Conservation (phyloP, 148 eudicot species). For the Dysphania ambrosioides region DNA sequence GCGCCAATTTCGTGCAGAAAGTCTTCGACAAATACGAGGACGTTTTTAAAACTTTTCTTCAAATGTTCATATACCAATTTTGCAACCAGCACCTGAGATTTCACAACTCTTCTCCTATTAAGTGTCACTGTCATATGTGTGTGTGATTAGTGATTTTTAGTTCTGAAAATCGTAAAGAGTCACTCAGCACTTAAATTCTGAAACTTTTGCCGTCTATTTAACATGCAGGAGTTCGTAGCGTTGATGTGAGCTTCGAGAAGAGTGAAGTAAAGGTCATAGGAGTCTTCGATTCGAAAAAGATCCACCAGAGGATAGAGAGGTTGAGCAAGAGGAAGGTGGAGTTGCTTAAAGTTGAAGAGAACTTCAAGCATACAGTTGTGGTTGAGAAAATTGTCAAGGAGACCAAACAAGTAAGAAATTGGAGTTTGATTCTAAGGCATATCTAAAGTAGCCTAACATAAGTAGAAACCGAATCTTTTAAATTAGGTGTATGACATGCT, state of each 20-base stretch:
- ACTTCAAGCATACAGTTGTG: conserved; percentile 39
- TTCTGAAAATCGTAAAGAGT: neutral
- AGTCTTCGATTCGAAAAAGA: conserved; percentile 56
- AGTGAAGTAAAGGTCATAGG: conserved; percentile 59
- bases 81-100: neutral
- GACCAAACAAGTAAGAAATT: conserved; percentile 35
- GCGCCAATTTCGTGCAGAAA: neutral
- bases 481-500: neutral
- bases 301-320: conserved; percentile 49
- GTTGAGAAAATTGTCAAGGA: conserved; percentile 42
- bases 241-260: conserved; percentile 48
- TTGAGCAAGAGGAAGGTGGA: conserved; percentile 60
- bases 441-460: neutral
- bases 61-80: neutral
- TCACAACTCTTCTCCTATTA: neutral
- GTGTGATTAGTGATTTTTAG: too few relatives aligned
- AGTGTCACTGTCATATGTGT: too few relatives aligned
- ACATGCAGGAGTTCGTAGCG: conserved; percentile 53
- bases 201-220: neutral
- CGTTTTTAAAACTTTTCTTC: neutral
- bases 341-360: conserved; percentile 37
- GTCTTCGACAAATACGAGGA: neutral
- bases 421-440: neutral
- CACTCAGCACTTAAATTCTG: neutral
- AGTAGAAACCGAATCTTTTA: neutral